Percentiles rank a stretch among this genome's conserved stretches.
These are phyloP conservation scores for Sporothrix brunneoviolacea DNA, from an alignment of 2,329 filamentous ascomycete genomes.

Conservation along the genomic window DNA sequence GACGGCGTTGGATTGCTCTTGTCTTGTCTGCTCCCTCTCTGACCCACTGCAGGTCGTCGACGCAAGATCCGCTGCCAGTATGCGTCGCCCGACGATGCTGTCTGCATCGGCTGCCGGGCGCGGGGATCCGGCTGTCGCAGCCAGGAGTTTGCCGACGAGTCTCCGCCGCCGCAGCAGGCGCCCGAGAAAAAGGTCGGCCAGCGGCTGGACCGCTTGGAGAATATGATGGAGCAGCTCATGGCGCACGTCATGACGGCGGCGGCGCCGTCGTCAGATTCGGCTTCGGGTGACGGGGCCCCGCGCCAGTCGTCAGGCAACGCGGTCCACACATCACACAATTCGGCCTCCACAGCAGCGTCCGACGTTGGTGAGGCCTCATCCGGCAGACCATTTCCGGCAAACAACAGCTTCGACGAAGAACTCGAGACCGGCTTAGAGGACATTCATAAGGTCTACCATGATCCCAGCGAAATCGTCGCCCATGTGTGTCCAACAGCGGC, in stretches of 20 bases:
- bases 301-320: neutral
- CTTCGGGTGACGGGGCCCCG: constrained; percentile 9
- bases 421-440: neutral
- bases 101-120: constrained; percentile 38
- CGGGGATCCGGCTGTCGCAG: constrained; percentile 37
- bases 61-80: constrained; percentile 45
- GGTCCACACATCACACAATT: neutral
- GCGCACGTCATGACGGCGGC: constrained; percentile 28
- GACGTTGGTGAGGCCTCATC: no score
- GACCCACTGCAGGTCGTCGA: constrained; percentile 27
- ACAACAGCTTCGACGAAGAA: no score
- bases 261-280: constrained; percentile 20
- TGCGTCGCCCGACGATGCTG: constrained; percentile 28
- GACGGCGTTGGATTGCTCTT: no score
- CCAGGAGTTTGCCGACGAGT: constrained; percentile 38
- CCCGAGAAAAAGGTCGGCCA: constrained; percentile 36
- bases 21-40: constrained; percentile 2
- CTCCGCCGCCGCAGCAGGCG: constrained; percentile 18
- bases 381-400: no score
- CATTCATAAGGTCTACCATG: neutral
- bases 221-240: constrained; percentile 39
- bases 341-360: neutral
- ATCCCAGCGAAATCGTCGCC: constrained; percentile 9
- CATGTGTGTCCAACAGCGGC: constrained; percentile 12
- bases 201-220: constrained; percentile 39